Conservation (phyloP, 148 eudicot species). For the Rhododendron ovatum region DNA sequence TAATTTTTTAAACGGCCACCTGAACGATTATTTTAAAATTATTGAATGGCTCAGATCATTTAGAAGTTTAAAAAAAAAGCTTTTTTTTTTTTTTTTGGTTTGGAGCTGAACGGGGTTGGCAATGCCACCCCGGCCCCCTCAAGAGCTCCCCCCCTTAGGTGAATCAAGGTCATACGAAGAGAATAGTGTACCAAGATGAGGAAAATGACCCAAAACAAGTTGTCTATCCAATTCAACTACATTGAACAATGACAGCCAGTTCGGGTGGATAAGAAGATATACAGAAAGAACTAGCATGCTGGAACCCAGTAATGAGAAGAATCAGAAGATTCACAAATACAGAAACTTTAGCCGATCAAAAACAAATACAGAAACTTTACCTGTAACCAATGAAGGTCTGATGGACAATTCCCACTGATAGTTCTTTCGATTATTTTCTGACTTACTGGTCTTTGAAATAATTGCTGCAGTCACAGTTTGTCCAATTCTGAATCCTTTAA, state of each 20-base stretch:
- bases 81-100: too few species aligned
- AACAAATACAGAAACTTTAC: conserved; percentile 23
- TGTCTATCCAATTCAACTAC: not conserved
- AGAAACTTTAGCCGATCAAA: not conserved
- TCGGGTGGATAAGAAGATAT: not conserved
- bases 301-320: not conserved
- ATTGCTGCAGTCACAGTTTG: conserved; percentile 74
- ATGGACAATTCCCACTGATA: conserved; percentile 78
- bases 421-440: conserved; percentile 34
- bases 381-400: conserved; percentile 61
- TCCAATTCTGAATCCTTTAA: conserved; percentile 62
- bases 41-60: too few species aligned
- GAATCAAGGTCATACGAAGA: not conserved
- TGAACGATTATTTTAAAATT: too few species aligned
- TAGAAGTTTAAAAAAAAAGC: too few species aligned
- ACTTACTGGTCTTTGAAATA: conserved; percentile 44
- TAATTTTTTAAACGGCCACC: too few species aligned
- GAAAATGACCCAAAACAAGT: not conserved
- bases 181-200: not conserved
- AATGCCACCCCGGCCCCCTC: not conserved
- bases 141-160: not conserved
- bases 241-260: not conserved
- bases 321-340: not conserved
- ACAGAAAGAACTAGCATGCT: conserved; percentile 2
- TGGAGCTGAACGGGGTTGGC: too few species aligned